Conservation (phyloP, 495 filamentous ascomycete species). For the Rhypophila decipiens region DNA sequence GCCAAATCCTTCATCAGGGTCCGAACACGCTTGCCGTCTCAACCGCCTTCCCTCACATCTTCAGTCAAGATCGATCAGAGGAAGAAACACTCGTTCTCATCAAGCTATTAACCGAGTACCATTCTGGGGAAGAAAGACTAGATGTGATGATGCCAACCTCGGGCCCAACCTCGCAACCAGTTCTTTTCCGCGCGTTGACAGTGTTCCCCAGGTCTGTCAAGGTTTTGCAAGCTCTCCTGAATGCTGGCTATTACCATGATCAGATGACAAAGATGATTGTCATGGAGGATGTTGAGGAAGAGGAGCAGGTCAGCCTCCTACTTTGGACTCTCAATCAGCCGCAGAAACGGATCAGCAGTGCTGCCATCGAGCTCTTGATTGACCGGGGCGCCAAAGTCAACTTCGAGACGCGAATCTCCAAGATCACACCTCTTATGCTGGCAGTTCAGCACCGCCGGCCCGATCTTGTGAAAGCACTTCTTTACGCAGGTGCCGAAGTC, state of each 20-base stretch:
- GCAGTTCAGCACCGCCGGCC: constrained; percentile 36
- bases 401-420: constrained; percentile 34
- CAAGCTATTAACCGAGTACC: constrained; percentile 34
- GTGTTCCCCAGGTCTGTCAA: constrained; percentile 38
- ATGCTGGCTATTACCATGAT: constrained; percentile 44
- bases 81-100: constrained; percentile 31
- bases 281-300: constrained; percentile 31
- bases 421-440: constrained; percentile 42
- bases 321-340: constrained; percentile 44
- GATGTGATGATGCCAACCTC: constrained; percentile 32
- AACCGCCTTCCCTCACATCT: constrained; percentile 37
- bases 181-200: constrained; percentile 35
- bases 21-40: constrained; percentile 34
- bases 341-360: constrained; percentile 42
- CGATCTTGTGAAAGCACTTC: constrained; percentile 35
- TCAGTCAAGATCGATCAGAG: constrained; percentile 30
- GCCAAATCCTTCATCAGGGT: constrained; percentile 28
- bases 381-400: constrained; percentile 41
- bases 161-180: constrained; percentile 19
- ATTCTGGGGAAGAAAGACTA: constrained; percentile 31
- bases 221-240: constrained; percentile 34
- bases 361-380: constrained; percentile 35
- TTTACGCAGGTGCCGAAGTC: constrained; percentile 41
- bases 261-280: constrained; percentile 28
- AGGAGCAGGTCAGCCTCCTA: constrained; percentile 36